phyloP scores from a whole-genome alignment of 352 stramenopile species.

The Phytophthora uliginosa region DNA sequence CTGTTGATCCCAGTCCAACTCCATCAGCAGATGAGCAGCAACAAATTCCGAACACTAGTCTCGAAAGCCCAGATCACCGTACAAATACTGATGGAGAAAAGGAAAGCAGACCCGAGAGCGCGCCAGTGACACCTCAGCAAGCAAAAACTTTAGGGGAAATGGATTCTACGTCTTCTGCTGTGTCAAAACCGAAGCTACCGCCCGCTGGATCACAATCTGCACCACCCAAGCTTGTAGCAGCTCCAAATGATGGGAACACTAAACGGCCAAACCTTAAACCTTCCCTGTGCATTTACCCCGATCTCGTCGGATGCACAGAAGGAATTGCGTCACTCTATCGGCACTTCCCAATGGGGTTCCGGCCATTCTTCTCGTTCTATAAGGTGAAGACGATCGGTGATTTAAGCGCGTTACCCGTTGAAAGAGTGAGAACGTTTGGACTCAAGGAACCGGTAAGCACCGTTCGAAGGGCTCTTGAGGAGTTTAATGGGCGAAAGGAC shows the following conservation, averaged over 20 bases:
- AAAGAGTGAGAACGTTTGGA: slow-evolving; percentile 67
- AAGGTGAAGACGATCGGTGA: slow-evolving; percentile 81
- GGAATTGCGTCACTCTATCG: slow-evolving; percentile 55
- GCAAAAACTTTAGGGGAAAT: neutral
- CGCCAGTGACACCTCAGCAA: slow-evolving; percentile 8
- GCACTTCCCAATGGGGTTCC: slow-evolving; percentile 66
- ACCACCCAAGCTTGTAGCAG: slow-evolving; percentile 15
- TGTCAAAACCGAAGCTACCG: neutral
- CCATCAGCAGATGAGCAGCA: slow-evolving; percentile 8
- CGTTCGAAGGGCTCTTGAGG: slow-evolving; percentile 61
- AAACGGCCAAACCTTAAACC: slow-evolving; percentile 12
- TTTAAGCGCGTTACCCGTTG: slow-evolving; percentile 54
- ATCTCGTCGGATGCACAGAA: slow-evolving; percentile 58
- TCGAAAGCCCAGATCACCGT: neutral
- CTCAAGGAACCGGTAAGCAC: slow-evolving; percentile 68
- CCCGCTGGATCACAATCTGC: slow-evolving; percentile 23
- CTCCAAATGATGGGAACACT: slow-evolving; percentile 1
- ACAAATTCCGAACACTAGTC: neutral
- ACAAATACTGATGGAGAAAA: neutral
- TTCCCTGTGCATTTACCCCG: slow-evolving; percentile 51
- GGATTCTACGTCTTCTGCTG: neutral
- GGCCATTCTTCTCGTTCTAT: slow-evolving; percentile 68
- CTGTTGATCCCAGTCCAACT: slow-evolving; percentile 15
- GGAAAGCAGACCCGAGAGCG: neutral
- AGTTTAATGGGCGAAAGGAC: slow-evolving; percentile 57